Conservation (phyloP, 345 rosid genomes). For the Heritiera littoralis region DNA sequence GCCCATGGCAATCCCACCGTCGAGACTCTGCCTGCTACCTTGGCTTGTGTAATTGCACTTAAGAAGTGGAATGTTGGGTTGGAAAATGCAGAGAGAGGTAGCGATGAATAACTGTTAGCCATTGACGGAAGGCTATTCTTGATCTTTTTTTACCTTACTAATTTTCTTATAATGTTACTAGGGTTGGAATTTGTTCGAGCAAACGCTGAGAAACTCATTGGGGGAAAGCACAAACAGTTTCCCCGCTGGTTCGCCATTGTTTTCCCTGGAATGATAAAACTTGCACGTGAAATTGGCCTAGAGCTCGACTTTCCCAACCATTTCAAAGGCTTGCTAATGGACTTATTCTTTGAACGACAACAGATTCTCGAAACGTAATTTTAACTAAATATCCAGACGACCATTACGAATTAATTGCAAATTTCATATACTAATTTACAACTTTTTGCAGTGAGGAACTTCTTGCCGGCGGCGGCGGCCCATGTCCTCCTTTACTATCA, state of each 20-base stretch:
- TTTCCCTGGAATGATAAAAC: conserved; percentile 53
- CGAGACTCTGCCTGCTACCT: conserved; percentile 51
- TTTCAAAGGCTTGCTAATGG: conserved; percentile 3
- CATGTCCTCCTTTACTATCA: conserved; percentile 37
- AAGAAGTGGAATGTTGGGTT: too few species aligned
- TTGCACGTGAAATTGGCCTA: conserved; percentile 40
- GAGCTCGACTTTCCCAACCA: conserved; percentile 27
- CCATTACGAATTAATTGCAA: too few species aligned
- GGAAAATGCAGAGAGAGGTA: conserved; percentile 54
- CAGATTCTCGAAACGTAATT: conserved; percentile 40
- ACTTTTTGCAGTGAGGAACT: conserved; percentile 8
- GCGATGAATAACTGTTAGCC: too few species aligned
- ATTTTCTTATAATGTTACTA: not conserved
- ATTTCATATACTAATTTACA: too few species aligned
- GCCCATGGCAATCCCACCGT: conserved; percentile 28
- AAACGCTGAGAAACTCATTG: conserved; percentile 37
- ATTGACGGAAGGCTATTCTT: not conserved
- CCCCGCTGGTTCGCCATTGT: conserved; percentile 61
- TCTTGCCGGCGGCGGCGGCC: conserved; percentile 25
- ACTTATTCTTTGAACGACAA: conserved; percentile 34
- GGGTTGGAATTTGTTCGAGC: conserved; percentile 43
- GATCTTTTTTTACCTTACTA: not conserved
- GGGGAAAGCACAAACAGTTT: conserved; percentile 13
- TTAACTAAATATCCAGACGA: too few species aligned
- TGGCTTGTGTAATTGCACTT: conserved; percentile 58